phyloP scores from a whole-genome alignment of 768 basidiomycete species.

The Kondoa subrosea region DNA sequence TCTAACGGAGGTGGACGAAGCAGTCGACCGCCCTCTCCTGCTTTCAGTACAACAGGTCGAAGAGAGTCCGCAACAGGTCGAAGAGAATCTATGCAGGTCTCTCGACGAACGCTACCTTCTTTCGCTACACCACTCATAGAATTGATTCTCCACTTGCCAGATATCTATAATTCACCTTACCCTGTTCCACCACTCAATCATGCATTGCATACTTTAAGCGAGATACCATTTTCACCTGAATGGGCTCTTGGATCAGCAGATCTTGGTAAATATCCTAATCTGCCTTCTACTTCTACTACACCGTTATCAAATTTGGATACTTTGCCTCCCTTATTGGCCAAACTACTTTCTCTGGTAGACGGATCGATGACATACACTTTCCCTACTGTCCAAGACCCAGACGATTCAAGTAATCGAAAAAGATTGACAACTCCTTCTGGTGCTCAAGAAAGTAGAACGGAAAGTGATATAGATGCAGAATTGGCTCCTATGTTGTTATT shows the following conservation, averaged over 20 bases:
- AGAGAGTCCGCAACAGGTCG: too few relatives aligned
- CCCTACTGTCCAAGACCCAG: constrained; percentile 7
- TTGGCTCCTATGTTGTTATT: constrained; percentile 61
- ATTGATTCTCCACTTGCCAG: constrained; percentile 12
- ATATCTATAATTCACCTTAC: background rate
- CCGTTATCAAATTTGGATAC: background rate
- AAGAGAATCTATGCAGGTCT: background rate
- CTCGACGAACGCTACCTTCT: background rate
- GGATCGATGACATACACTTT: background rate
- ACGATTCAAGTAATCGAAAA: constrained; percentile 11
- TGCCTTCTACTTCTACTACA: constrained; percentile 8
- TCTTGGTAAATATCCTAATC: constrained; percentile 2
- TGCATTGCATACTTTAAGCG: constrained; percentile 9
- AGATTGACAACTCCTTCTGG: background rate
- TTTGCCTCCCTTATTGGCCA: constrained; percentile 12
- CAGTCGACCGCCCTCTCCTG: background rate
- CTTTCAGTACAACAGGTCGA: background rate
- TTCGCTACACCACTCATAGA: constrained; percentile 4
- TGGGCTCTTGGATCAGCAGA: constrained; percentile 5
- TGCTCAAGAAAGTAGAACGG: constrained; percentile 33
- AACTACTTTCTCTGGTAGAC: constrained; percentile 9
- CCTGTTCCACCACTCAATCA: constrained; percentile 13
- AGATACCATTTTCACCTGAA: constrained; percentile 10
- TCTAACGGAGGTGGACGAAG: background rate
- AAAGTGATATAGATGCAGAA: constrained; percentile 43